Percentiles rank a stretch among this genome's conserved stretches.
phyloP scores from a whole-genome alignment of 108 stramenopile genomes.

The Cylindrotheca fusiformis region DNA sequence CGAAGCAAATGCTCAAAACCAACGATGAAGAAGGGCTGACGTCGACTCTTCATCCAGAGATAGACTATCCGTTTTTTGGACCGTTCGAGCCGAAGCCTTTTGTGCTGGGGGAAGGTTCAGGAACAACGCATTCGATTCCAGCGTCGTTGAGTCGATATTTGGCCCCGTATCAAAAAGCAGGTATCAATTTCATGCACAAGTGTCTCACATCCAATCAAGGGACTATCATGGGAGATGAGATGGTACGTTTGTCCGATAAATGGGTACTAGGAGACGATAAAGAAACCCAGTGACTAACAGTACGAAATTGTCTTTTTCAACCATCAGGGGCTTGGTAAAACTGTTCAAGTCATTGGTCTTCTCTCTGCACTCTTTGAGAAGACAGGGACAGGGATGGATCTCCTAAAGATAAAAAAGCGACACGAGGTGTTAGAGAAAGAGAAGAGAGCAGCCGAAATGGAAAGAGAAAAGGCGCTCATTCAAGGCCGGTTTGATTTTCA shows the following conservation, averaged over 20 bases:
- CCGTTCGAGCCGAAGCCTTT: slow-evolving; percentile 42
- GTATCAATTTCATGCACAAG: slow-evolving; percentile 75
- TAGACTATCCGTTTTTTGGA: slow-evolving; percentile 68
- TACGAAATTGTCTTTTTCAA: too few species aligned
- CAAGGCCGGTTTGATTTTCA: slow-evolving; percentile 4
- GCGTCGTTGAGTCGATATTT: slow-evolving; percentile 83
- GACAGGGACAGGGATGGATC: slow-evolving; percentile 60
- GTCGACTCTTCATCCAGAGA: slow-evolving; percentile 49
- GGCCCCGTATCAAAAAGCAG: slow-evolving; percentile 67
- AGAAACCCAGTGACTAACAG: background rate
- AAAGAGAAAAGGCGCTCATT: slow-evolving; percentile 32
- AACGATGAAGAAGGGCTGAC: background rate
- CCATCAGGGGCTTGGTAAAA: slow-evolving; percentile 62
- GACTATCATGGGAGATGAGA: slow-evolving; percentile 63
- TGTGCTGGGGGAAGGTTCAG: slow-evolving; percentile 16
- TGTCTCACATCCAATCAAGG: slow-evolving; percentile 52
- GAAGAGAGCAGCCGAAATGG: background rate
- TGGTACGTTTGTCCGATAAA: slow-evolving; percentile 20
- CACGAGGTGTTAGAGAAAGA: slow-evolving; percentile 5
- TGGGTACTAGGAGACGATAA: background rate
- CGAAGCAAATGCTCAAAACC: background rate
- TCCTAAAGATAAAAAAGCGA: slow-evolving; percentile 32
- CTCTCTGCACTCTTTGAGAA: slow-evolving; percentile 73
- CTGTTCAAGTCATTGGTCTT: slow-evolving; percentile 72
- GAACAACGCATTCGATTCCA: slow-evolving; percentile 48